phyloP scores from a whole-genome alignment of 306 rosid genomes.

The Vachellia pachyceras region DNA sequence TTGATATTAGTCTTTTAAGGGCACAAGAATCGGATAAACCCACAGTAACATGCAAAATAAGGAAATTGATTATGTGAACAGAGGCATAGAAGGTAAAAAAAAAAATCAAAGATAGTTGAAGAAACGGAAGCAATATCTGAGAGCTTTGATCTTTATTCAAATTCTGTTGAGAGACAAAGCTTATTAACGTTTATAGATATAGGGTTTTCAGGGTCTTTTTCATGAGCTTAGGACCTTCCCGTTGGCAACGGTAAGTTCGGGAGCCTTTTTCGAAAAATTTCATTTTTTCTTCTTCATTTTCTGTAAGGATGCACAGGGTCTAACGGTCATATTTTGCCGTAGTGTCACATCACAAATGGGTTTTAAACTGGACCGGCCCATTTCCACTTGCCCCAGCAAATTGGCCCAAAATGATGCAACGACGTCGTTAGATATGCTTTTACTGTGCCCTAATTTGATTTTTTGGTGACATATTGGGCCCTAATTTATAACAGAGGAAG shows the following conservation, averaged over 20 bases:
- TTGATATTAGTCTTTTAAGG: neutral
- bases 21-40: conserved; percentile 2
- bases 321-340: conserved; percentile 64
- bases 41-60: neutral
- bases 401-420: neutral
- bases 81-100: too few relatives aligned
- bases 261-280: conserved; percentile 46
- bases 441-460: neutral
- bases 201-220: neutral
- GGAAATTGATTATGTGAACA: neutral
- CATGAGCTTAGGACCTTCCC: conserved; percentile 28
- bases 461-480: too few relatives aligned
- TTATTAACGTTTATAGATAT: neutral
- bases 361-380: neutral
- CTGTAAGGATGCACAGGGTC: conserved; percentile 42
- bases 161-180: neutral
- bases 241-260: conserved; percentile 62
- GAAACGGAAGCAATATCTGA: neutral
- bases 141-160: neutral
- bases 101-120: conserved; percentile 1
- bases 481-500: too few relatives aligned
- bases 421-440: neutral
- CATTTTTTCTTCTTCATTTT: neutral
- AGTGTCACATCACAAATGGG: conserved; percentile 15
- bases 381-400: neutral